A percentile compares a stretch with the other conserved stretches of the same genome.
These are phyloP conservation scores for Coemansia sp. DNA, from an alignment of 192 early-diverging fungal genomes.

Conservation along the genomic window DNA sequence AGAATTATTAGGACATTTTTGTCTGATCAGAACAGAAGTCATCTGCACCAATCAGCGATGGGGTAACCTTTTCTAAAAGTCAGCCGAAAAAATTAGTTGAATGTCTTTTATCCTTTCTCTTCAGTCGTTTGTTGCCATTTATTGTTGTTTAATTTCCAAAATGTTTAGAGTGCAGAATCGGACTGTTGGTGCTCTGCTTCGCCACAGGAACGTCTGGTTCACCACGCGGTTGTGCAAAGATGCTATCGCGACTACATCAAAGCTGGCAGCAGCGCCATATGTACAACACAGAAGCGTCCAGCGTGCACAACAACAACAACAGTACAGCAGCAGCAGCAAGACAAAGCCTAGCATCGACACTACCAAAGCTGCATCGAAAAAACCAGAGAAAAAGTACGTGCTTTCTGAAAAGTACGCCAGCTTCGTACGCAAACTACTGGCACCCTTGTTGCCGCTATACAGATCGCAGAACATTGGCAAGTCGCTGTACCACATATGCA, in stretches of 20 bases:
- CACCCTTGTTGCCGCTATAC: slow-evolving; percentile 44
- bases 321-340: background rate
- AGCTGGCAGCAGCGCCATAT: background rate
- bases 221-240: background rate
- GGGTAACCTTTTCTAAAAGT: no score
- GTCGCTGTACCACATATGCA: slow-evolving; percentile 33
- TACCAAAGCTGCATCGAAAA: background rate
- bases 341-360: background rate
- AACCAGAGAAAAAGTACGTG: background rate
- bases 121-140: background rate
- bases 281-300: background rate
- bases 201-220: background rate
- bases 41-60: no score
- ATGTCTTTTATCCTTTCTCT: background rate
- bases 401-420: slow-evolving; percentile 33
- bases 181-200: background rate
- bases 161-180: background rate
- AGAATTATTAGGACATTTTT: no score
- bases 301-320: background rate
- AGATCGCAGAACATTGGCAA: slow-evolving; percentile 39
- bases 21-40: no score
- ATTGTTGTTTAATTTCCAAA: background rate
- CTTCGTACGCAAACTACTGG: slow-evolving; percentile 12
- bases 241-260: background rate
- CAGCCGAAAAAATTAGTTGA: no score